phyloP scores from a whole-genome alignment of 2,329 filamentous ascomycete species.

The Sporothrix variecibatus region DNA sequence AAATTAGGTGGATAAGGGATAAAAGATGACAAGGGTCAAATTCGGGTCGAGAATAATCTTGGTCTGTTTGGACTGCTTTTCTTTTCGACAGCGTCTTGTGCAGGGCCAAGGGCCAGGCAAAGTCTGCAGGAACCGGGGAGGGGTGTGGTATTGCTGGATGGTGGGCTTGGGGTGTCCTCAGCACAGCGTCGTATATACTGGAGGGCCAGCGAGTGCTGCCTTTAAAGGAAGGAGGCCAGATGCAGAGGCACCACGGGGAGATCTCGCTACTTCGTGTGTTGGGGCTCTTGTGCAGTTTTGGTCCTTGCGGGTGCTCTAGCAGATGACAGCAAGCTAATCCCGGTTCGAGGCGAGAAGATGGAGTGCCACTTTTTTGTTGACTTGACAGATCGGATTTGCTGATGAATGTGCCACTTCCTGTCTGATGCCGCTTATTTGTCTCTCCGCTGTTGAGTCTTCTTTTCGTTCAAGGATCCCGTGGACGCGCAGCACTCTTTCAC shows the following conservation, averaged over 20 bases:
- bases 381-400: background rate
- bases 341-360: slow-evolving; percentile 19
- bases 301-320: slow-evolving; percentile 24
- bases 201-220: slow-evolving; percentile 48
- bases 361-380: background rate
- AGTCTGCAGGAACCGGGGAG: slow-evolving; percentile 24
- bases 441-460: background rate
- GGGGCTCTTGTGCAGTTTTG: slow-evolving; percentile 25
- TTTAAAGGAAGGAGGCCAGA: slow-evolving; percentile 54
- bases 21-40: slow-evolving; percentile 21
- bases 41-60: slow-evolving; percentile 26
- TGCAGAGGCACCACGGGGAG: slow-evolving; percentile 40
- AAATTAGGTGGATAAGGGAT: slow-evolving; percentile 25
- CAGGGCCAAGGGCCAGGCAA: slow-evolving; percentile 22
- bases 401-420: background rate
- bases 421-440: background rate
- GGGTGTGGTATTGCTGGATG: slow-evolving; percentile 24
- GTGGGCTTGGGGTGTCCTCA: slow-evolving; percentile 32
- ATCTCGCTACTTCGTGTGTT: slow-evolving; percentile 40
- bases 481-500: background rate
- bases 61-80: slow-evolving; percentile 2
- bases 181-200: slow-evolving; percentile 42
- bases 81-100: slow-evolving; percentile 22
- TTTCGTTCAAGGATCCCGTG: background rate
- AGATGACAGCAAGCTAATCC: slow-evolving; percentile 10